These are phyloP conservation scores for Neurospora sp. DNA, from an alignment of 495 filamentous ascomycete genomes.

Conservation along the genomic window DNA sequence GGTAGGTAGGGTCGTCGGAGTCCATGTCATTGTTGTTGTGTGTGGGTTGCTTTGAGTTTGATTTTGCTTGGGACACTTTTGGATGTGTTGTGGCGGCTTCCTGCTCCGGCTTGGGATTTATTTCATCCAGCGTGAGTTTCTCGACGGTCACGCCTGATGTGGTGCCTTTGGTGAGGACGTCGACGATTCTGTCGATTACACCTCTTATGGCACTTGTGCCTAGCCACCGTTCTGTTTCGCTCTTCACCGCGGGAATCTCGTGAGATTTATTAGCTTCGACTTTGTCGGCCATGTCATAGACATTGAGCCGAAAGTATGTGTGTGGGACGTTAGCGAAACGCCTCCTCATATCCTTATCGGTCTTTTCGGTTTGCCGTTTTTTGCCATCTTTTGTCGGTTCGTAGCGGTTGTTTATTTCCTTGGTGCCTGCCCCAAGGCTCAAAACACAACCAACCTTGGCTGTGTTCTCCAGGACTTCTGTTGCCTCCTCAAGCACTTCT, in stretches of 20 bases:
- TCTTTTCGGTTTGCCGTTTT: not conserved
- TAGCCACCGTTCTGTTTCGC: not conserved
- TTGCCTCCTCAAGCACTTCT: not conserved
- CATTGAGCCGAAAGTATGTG: not conserved
- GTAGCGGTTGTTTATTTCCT: not conserved
- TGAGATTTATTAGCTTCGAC: not conserved
- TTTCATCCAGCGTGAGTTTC: not conserved
- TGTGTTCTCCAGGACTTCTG: not conserved
- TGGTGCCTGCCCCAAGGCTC: not conserved
- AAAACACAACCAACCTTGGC: not conserved
- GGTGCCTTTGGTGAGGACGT: not conserved
- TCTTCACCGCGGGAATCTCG: not conserved
- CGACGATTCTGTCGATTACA: not conserved
- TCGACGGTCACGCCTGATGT: not conserved
- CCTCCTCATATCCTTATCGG: not conserved
- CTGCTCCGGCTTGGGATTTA: not conserved
- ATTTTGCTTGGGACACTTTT: no score
- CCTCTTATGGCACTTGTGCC: not conserved
- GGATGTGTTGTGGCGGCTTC: no score
- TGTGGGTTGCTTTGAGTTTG: no score
- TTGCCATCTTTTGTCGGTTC: not conserved
- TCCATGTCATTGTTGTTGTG: not conserved
- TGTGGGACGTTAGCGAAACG: not conserved
- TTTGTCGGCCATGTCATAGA: not conserved
- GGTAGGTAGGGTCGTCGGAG: not conserved